Conservation (phyloP, 345 rosid genomes). For the Populus tremula region DNA sequence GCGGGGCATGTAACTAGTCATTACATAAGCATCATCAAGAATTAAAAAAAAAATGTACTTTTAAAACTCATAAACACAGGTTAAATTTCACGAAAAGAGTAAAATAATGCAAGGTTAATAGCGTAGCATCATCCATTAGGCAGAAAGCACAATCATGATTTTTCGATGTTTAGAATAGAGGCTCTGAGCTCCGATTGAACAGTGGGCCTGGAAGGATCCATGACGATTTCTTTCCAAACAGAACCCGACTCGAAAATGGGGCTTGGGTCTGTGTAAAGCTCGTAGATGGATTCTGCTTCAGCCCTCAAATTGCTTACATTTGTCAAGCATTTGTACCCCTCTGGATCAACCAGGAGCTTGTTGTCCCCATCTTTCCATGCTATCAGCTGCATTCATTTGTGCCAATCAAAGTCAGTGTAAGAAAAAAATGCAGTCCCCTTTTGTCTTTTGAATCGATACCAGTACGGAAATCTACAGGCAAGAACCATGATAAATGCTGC, state of each 20-base stretch:
- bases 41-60: no score
- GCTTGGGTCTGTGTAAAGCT: constrained; percentile 53
- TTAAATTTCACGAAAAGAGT: background rate
- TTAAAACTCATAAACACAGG: no score
- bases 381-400: constrained; percentile 49
- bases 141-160: background rate
- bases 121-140: no score
- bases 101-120: background rate
- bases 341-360: constrained; percentile 64
- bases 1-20: no score
- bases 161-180: constrained; percentile 45
- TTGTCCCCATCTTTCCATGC: constrained; percentile 75
- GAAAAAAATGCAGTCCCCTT: no score
- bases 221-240: constrained; percentile 56
- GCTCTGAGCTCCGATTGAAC: constrained; percentile 42
- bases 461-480: no score
- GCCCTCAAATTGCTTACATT: constrained; percentile 44
- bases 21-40: no score
- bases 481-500: no score
- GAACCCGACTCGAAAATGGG: constrained; percentile 47
- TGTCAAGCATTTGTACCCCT: constrained; percentile 46
- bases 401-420: background rate
- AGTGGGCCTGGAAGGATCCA: constrained; percentile 44
- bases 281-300: constrained; percentile 61
- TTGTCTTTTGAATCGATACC: no score